phyloP scores from a whole-genome alignment of 257 asterid genomes.

The Gentiana dahurica region DNA sequence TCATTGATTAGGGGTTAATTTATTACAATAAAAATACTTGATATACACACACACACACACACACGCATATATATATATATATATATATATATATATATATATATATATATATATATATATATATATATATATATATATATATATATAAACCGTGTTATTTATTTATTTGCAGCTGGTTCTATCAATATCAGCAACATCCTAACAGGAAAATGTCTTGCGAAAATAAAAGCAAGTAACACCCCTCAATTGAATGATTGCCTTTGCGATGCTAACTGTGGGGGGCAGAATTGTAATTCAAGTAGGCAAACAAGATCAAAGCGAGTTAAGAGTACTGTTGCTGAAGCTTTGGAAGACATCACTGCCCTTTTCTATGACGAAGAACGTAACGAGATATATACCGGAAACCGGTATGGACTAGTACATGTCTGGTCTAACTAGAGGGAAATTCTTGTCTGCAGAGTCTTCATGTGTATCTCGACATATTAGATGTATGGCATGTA shows the following conservation, averaged over 20 bases:
- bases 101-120: too few species aligned
- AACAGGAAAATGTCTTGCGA: conserved; percentile 93
- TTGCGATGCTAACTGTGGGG: conserved; percentile 47
- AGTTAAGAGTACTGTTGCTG: conserved; percentile 60
- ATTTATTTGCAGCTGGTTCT: conserved; percentile 68
- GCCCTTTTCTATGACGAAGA: conserved; percentile 96
- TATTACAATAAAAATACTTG: too few species aligned
- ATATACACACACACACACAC: too few species aligned
- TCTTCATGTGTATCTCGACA: too few species aligned
- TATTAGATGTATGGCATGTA: too few species aligned
- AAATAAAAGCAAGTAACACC: conserved; percentile 66
- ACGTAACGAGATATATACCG: conserved; percentile 90
- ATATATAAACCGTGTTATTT: background rate
- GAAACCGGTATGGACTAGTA: conserved; percentile 73
- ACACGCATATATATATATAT: too few species aligned
- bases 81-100: too few species aligned
- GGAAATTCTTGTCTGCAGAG: conserved; percentile 2
- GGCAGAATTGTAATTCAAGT: conserved; percentile 47
- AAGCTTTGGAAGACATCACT: conserved; percentile 92
- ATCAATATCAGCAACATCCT: conserved; percentile 88
- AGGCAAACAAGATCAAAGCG: conserved; percentile 40
- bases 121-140: too few species aligned
- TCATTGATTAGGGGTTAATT: too few species aligned
- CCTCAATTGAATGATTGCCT: conserved; percentile 41
- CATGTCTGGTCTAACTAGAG: conserved; percentile 88